These are phyloP conservation scores for Dactylellina parvicollis DNA, from an alignment of 2,329 filamentous ascomycete species.

Conservation along the genomic window DNA sequence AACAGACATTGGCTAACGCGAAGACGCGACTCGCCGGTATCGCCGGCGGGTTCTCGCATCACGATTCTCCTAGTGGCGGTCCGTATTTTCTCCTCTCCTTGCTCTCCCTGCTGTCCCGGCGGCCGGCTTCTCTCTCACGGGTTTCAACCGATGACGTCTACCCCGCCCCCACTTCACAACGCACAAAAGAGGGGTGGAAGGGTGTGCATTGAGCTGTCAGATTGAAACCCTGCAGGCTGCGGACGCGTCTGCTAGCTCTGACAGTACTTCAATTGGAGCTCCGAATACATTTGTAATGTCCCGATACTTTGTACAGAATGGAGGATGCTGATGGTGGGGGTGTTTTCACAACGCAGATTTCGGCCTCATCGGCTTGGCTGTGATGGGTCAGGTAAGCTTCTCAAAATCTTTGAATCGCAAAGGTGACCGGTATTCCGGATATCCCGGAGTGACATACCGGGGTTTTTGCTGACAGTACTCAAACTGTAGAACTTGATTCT, in stretches of 20 bases:
- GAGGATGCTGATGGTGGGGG: constrained; percentile 52
- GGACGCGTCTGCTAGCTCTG: not conserved
- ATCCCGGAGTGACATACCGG: constrained; percentile 27
- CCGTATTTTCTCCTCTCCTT: constrained; percentile 52
- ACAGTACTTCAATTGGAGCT: constrained; percentile 20
- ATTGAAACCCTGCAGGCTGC: constrained; percentile 5
- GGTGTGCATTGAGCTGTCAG: constrained; percentile 34
- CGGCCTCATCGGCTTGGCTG: constrained; percentile 90
- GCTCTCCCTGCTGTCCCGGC: constrained; percentile 3
- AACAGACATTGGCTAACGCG: constrained; percentile 56
- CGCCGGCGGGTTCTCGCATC: constrained; percentile 57
- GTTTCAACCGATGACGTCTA: constrained; percentile 44
- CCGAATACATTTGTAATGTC: constrained; percentile 16
- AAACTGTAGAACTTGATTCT: constrained; percentile 80
- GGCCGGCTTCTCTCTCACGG: constrained; percentile 2
- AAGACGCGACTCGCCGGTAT: constrained; percentile 58
- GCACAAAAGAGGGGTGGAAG: constrained; percentile 7
- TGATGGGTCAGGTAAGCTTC: constrained; percentile 71
- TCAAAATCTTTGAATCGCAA: constrained; percentile 60
- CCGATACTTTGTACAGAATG: constrained; percentile 11
- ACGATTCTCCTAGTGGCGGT: constrained; percentile 57
- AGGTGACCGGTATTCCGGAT: constrained; percentile 14
- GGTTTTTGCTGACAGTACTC: constrained; percentile 9
- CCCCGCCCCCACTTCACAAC: constrained; percentile 40
- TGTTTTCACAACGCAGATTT: constrained; percentile 70